A percentile compares a stretch with the other conserved stretches of the same genome.
phyloP scores from a whole-genome alignment of 148 eudicot genomes.

The Amaranthus cruentus region DNA sequence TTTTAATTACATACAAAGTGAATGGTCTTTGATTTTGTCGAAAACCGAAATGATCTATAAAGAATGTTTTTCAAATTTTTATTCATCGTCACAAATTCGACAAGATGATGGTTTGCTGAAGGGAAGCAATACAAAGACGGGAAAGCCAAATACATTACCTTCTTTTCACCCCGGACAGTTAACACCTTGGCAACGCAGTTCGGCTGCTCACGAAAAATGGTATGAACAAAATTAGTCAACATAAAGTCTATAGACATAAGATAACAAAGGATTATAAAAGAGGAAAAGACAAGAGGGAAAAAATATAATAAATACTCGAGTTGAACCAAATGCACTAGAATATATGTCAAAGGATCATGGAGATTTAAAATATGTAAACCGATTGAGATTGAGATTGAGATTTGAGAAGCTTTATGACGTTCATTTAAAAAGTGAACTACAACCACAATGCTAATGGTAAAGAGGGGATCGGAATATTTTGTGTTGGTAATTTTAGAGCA shows the following conservation, averaged over 20 bases:
- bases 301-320: no score
- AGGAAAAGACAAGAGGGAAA: no score
- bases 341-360: no score
- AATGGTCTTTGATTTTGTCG: not conserved
- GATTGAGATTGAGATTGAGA: no score
- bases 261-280: not conserved
- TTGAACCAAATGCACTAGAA: no score
- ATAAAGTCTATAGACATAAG: constrained; percentile 2
- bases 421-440: no score
- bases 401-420: no score
- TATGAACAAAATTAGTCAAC: constrained; percentile 21
- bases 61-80: not conserved
- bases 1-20: not conserved
- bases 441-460: no score
- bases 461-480: no score
- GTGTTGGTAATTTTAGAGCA: no score
- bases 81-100: not conserved
- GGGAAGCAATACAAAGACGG: not conserved
- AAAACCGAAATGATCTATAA: not conserved
- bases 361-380: no score
- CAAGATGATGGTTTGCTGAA: not conserved
- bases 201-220: constrained; percentile 45
- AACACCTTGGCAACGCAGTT: constrained; percentile 68
- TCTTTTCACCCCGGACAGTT: constrained; percentile 57
- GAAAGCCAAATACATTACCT: constrained; percentile 38